phyloP scores from a whole-genome alignment of 2,329 filamentous ascomycete species.

The Fusarium secorum region DNA sequence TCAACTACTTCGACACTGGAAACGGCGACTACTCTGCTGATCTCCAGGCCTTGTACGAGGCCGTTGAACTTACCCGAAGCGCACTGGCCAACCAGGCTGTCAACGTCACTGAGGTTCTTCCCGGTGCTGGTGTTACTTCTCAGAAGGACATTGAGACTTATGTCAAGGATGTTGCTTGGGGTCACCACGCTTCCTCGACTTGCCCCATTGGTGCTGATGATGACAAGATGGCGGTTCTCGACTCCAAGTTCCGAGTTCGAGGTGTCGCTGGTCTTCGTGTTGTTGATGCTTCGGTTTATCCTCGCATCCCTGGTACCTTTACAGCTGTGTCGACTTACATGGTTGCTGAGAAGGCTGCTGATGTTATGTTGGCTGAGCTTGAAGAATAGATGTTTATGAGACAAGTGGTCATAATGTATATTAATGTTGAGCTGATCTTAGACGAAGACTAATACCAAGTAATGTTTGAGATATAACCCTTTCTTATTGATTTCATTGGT shows the following conservation, averaged over 20 bases:
- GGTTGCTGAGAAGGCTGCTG: slow-evolving; percentile 47
- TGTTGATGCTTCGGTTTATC: slow-evolving; percentile 57
- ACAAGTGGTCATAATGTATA: neutral
- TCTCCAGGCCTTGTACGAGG: slow-evolving; percentile 64
- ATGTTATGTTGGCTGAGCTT: slow-evolving; percentile 39
- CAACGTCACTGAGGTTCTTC: slow-evolving; percentile 33
- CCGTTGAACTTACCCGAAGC: slow-evolving; percentile 59
- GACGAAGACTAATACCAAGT: neutral
- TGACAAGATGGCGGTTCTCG: slow-evolving; percentile 53
- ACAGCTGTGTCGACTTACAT: slow-evolving; percentile 46
- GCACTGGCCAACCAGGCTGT: slow-evolving; percentile 44
- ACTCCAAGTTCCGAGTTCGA: slow-evolving; percentile 57
- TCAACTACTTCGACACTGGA: slow-evolving; percentile 66
- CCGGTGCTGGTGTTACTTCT: slow-evolving; percentile 20
- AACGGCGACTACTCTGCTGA: slow-evolving; percentile 56
- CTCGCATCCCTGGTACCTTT: slow-evolving; percentile 47
- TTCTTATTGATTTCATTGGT: accelerated
- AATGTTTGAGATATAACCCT: neutral
- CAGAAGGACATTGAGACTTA: slow-evolving; percentile 34
- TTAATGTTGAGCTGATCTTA: neutral
- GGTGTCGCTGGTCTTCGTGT: slow-evolving; percentile 56
- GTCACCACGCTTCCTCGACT: slow-evolving; percentile 47
- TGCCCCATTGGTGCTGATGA: slow-evolving; percentile 46
- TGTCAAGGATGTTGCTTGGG: slow-evolving; percentile 45
- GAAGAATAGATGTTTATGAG: neutral